Evolutionary conservation across 768 basidiomycete genomes (phyloP).

Genomic region (Russula brevipes): DNA sequence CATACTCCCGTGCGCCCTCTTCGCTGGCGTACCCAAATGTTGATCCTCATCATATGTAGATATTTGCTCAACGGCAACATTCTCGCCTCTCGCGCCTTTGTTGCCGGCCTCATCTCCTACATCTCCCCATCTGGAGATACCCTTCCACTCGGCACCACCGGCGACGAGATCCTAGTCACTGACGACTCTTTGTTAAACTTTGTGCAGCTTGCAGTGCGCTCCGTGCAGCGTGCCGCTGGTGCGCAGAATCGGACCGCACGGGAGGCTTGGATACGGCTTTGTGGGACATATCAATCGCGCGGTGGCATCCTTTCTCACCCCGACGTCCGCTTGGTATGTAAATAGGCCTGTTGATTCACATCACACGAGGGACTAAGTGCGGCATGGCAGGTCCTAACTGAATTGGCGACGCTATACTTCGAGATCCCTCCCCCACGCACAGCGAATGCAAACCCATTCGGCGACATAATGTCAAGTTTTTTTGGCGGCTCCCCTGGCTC

Average conservation of each 20-base stretch:
- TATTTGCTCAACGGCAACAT: slow-evolving; percentile 85
- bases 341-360: not conserved
- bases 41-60: slow-evolving; percentile 35
- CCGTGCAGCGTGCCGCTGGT: slow-evolving; percentile 83
- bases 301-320: slow-evolving; percentile 55
- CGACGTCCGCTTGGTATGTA: slow-evolving; percentile 45
- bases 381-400: slow-evolving; percentile 50
- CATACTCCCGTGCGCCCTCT: slow-evolving; percentile 65
- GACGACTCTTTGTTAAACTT: slow-evolving; percentile 79
- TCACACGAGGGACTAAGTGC: not conserved
- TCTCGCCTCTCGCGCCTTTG: slow-evolving; percentile 90
- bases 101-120: slow-evolving; percentile 68
- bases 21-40: slow-evolving; percentile 3
- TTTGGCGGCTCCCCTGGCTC: slow-evolving; percentile 58
- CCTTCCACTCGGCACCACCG: slow-evolving; percentile 39
- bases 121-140: slow-evolving; percentile 46
- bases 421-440: slow-evolving; percentile 73
- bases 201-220: slow-evolving; percentile 79
- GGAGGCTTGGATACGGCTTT: slow-evolving; percentile 81
- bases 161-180: slow-evolving; percentile 63
- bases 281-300: slow-evolving; percentile 75
- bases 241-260: slow-evolving; percentile 70
- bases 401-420: slow-evolving; percentile 76
- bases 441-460: slow-evolving; percentile 73
- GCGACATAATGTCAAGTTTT: slow-evolving; percentile 83